Conservation (phyloP, 768 basidiomycete species). For the Gloeophyllum trabeum region DNA sequence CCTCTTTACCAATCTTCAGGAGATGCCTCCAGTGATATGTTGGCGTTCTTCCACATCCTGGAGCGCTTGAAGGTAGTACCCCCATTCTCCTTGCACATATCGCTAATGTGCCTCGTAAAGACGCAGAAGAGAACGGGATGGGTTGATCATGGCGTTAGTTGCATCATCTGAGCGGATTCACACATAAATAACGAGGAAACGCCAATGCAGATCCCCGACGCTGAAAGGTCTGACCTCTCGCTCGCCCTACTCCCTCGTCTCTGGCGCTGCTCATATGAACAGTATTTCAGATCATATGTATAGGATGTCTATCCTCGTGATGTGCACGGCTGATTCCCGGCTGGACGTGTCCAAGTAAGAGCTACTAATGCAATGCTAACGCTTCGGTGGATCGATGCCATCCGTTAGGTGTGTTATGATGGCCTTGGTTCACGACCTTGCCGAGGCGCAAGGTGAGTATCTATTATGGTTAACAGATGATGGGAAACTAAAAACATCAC, state of each 20-base stretch:
- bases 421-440: conserved; percentile 87
- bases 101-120: conserved; percentile 31
- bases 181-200: not conserved
- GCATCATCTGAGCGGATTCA: not conserved
- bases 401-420: conserved; percentile 87
- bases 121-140: conserved; percentile 95
- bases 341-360: conserved; percentile 67
- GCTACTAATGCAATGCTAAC: too few relatives aligned
- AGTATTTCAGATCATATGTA: conserved; percentile 98
- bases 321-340: conserved; percentile 69
- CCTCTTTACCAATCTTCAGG: conserved; percentile 47
- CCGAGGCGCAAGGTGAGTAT: conserved; percentile 76
- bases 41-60: conserved; percentile 86
- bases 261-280: too few relatives aligned
- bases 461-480: not conserved
- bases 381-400: too few relatives aligned
- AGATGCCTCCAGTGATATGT: conserved; percentile 48
- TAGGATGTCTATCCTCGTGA: conserved; percentile 88
- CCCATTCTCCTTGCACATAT: too few relatives aligned
- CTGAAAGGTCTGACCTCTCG: conserved; percentile 56
- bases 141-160: conserved; percentile 64
- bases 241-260: not conserved
- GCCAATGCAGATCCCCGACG: conserved; percentile 50
- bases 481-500: not conserved
- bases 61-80: conserved; percentile 72